A percentile compares a stretch with the other conserved stretches of the same genome.
Conservation (phyloP, 2,329 filamentous ascomycete species). For the Ophiostoma tasmaniense region DNA sequence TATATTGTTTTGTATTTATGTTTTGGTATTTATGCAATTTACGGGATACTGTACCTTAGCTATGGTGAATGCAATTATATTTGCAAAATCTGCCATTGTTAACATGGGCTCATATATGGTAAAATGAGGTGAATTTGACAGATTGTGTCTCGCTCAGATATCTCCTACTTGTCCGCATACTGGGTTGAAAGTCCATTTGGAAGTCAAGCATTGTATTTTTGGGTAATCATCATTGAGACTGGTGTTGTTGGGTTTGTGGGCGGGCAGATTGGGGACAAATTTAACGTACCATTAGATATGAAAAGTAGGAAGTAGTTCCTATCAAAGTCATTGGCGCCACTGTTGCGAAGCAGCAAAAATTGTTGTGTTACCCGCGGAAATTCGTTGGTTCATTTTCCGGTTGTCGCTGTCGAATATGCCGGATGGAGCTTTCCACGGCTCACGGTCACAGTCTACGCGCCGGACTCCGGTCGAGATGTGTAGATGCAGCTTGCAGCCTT, state of each 20-base stretch:
- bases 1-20: background rate
- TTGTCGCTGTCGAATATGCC: background rate
- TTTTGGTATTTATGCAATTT: background rate
- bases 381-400: too few species aligned
- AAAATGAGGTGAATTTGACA: background rate
- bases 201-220: constrained; percentile 12
- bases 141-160: background rate
- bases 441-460: background rate
- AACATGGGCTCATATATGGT: background rate
- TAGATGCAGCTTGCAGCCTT: background rate
- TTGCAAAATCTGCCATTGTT: background rate
- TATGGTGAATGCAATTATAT: background rate
- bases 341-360: background rate
- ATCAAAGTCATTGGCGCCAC: background rate
- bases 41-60: background rate
- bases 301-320: background rate
- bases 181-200: constrained; percentile 8
- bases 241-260: background rate
- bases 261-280: background rate
- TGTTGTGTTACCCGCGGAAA: too few species aligned
- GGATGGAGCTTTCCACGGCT: background rate
- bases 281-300: background rate
- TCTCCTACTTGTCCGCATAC: constrained; percentile 9
- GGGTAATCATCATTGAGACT: constrained; percentile 9
- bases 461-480: background rate